Conservation (phyloP, 768 basidiomycete species). For the Tubosaeta brunneosetosa region DNA sequence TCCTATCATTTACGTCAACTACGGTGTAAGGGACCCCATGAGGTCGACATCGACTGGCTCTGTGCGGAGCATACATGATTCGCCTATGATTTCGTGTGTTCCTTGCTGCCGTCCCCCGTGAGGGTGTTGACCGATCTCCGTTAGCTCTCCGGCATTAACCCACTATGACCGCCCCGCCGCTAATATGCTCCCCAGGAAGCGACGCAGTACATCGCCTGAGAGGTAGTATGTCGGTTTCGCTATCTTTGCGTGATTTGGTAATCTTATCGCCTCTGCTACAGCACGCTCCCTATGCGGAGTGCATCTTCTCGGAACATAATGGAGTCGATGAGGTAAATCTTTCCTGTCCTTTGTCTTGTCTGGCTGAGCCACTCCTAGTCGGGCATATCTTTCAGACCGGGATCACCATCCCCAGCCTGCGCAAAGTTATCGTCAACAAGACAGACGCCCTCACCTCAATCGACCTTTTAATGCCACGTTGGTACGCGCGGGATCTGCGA, state of each 20-base stretch:
- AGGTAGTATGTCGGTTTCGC: slow-evolving; percentile 18
- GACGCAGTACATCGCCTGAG: slow-evolving; percentile 31
- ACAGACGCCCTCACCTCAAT: slow-evolving; percentile 3
- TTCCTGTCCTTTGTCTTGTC: neutral
- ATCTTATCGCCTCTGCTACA: slow-evolving; percentile 14
- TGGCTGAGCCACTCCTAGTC: slow-evolving; percentile 16
- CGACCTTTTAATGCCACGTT: slow-evolving; percentile 5
- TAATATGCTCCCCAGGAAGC: slow-evolving; percentile 30
- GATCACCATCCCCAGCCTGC: slow-evolving; percentile 5
- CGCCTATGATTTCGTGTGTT: slow-evolving; percentile 30
- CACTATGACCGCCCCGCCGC: slow-evolving; percentile 25
- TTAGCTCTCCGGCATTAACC: slow-evolving; percentile 29
- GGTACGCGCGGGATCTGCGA: slow-evolving; percentile 14
- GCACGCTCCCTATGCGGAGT: slow-evolving; percentile 12
- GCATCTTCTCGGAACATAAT: slow-evolving; percentile 15
- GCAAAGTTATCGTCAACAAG: slow-evolving; percentile 15
- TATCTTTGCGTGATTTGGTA: neutral
- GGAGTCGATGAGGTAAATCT: slow-evolving; percentile 28
- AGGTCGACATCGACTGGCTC: slow-evolving; percentile 31
- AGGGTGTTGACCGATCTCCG: slow-evolving; percentile 13
- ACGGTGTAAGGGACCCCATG: slow-evolving; percentile 30
- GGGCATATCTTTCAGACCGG: slow-evolving; percentile 19
- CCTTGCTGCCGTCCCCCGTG: slow-evolving; percentile 11
- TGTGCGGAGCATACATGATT: slow-evolving; percentile 25
- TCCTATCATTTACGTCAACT: slow-evolving; percentile 38